Conservation (phyloP, 1,284 basidiomycete genomes). For the Marasmius sp. region DNA sequence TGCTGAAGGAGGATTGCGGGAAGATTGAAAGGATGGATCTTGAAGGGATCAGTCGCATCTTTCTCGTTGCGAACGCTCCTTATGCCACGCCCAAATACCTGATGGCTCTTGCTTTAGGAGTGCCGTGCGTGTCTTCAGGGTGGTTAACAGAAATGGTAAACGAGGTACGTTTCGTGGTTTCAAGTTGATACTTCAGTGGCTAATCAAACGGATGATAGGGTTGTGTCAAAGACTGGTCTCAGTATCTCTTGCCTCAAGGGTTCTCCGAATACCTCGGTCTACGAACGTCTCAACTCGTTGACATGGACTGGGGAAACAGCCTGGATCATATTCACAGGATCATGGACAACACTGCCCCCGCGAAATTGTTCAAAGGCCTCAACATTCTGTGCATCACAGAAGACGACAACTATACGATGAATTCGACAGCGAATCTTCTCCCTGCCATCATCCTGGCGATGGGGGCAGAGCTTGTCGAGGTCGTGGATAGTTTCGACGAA, state of each 20-base stretch:
- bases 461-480: constrained; percentile 68
- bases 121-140: constrained; percentile 73
- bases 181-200: constrained; percentile 5
- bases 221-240: constrained; percentile 52
- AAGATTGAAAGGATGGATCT: constrained; percentile 34
- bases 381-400: constrained; percentile 56
- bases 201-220: constrained; percentile 18
- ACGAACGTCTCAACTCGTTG: constrained; percentile 68
- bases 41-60: constrained; percentile 51
- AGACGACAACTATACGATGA: constrained; percentile 40
- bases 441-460: constrained; percentile 64
- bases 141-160: constrained; percentile 56
- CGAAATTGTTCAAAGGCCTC: constrained; percentile 53
- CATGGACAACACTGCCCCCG: constrained; percentile 52
- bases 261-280: constrained; percentile 50
- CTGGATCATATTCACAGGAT: constrained; percentile 54
- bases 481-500: neutral
- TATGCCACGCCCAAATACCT: constrained; percentile 78
- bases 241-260: constrained; percentile 70
- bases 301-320: constrained; percentile 67
- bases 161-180: constrained; percentile 32
- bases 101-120: constrained; percentile 79
- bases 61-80: constrained; percentile 65
- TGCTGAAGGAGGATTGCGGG: constrained; percentile 45
- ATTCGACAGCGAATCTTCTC: neutral